Evolutionary conservation across 306 rosid genomes (phyloP).

Genomic region (Vachellia pachyceras): DNA sequence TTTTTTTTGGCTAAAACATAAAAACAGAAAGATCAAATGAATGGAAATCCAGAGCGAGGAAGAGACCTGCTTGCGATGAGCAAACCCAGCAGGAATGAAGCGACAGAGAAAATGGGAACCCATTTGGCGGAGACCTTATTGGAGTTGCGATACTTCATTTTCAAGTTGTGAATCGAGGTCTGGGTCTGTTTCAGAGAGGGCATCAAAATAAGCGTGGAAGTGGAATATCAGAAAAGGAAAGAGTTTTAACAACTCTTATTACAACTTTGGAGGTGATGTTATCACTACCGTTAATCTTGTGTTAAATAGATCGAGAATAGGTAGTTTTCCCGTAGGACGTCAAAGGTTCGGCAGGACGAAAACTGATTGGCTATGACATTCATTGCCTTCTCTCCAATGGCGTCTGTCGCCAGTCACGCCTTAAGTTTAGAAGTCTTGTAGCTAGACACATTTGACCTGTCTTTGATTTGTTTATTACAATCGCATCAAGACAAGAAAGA

Average conservation of each 20-base stretch:
- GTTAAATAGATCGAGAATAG: not conserved
- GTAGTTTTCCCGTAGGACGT: not conserved
- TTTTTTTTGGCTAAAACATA: not conserved
- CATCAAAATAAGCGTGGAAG: not conserved
- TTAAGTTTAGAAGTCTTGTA: not conserved
- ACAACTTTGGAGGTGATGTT: not conserved
- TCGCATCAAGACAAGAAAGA: no score
- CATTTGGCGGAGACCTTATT: slow-evolving; percentile 76
- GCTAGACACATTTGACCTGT: not conserved
- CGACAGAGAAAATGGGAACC: slow-evolving; percentile 84
- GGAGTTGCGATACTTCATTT: slow-evolving; percentile 69
- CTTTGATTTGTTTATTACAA: not conserved
- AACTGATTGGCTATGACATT: not conserved
- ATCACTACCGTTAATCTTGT: not conserved
- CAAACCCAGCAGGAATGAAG: slow-evolving; percentile 77
- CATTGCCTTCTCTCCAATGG: not conserved
- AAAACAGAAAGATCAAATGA: not conserved
- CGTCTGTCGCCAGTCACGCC: slow-evolving; percentile 56
- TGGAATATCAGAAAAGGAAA: not conserved
- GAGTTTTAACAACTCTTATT: not conserved
- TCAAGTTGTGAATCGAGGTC: not conserved
- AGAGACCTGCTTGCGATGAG: slow-evolving; percentile 82
- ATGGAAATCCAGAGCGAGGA: slow-evolving; percentile 13
- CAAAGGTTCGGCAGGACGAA: slow-evolving; percentile 29
- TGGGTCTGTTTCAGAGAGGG: not conserved